Conservation (phyloP, 2,329 filamentous ascomycete genomes). For the Hortaea werneckii region DNA sequence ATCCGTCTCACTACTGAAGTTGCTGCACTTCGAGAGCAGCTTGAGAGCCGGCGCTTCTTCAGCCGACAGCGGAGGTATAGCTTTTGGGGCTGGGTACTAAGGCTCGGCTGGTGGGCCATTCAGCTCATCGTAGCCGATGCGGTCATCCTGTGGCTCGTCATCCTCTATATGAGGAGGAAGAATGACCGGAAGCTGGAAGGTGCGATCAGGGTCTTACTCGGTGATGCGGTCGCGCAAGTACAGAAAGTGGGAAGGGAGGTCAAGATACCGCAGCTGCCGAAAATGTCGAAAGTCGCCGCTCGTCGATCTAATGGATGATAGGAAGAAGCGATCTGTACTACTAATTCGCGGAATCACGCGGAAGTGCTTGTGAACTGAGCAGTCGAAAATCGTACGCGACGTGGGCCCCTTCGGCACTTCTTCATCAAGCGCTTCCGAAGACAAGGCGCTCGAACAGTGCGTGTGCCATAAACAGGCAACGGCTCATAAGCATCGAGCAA, state of each 20-base stretch:
- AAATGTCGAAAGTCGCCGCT: not conserved
- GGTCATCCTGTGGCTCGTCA: slow-evolving; percentile 52
- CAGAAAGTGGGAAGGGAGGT: slow-evolving; percentile 23
- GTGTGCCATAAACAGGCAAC: too few relatives aligned
- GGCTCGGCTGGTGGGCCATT: slow-evolving; percentile 56
- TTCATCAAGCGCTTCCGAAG: too few relatives aligned
- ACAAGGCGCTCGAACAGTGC: too few relatives aligned
- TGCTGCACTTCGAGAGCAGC: slow-evolving; percentile 82
- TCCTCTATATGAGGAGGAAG: slow-evolving; percentile 62
- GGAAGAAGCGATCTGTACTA: too few relatives aligned
- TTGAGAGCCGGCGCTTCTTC: slow-evolving; percentile 66
- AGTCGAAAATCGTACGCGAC: too few relatives aligned
- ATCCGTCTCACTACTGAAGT: slow-evolving; percentile 88
- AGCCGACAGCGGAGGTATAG: slow-evolving; percentile 54
- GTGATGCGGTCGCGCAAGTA: slow-evolving; percentile 32
- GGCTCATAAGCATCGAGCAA: too few relatives aligned
- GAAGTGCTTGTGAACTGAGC: too few relatives aligned
- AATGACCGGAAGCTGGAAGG: slow-evolving; percentile 65
- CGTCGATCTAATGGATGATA: too few relatives aligned
- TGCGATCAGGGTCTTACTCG: slow-evolving; percentile 55
- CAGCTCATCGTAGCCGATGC: slow-evolving; percentile 69
- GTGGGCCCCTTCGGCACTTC: too few relatives aligned
- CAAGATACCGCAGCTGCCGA: slow-evolving; percentile 22
- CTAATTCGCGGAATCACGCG: too few relatives aligned
- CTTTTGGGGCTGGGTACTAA: slow-evolving; percentile 58